Percentiles rank a stretch among this genome's conserved stretches.
Evolutionary conservation across 2,329 filamentous ascomycete genomes (phyloP).

Genomic region (Stemphylium vesicarium): DNA sequence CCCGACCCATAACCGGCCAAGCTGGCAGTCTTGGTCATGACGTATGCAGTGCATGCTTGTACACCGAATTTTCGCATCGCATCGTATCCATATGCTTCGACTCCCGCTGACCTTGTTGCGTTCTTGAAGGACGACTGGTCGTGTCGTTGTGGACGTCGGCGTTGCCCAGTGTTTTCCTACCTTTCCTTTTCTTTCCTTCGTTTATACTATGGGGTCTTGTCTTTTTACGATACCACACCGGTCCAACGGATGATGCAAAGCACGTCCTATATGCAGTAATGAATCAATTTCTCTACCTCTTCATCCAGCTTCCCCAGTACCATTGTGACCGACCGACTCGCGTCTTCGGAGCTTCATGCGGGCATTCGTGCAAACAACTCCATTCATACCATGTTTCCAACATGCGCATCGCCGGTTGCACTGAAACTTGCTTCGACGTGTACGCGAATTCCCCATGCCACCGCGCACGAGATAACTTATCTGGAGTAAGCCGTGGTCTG

Average conservation of each 20-base stretch:
- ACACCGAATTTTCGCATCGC: background rate
- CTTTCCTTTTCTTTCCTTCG: background rate
- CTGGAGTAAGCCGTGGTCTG: too few species aligned
- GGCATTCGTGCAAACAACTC: too few species aligned
- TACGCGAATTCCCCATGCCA: too few species aligned
- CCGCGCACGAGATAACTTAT: too few species aligned
- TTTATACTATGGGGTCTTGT: background rate
- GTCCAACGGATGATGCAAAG: background rate
- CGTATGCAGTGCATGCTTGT: background rate
- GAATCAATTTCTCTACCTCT: background rate
- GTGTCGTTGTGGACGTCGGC: background rate
- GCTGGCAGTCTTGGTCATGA: slow-evolving; percentile 21
- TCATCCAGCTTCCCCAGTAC: too few species aligned
- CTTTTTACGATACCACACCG: slow-evolving; percentile 1
- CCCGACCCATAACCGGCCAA: slow-evolving; percentile 5
- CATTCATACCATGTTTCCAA: too few species aligned
- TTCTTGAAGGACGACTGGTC: background rate
- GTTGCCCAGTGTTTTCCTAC: background rate
- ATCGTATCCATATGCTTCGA: background rate
- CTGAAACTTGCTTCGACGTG: too few species aligned
- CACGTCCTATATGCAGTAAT: background rate
- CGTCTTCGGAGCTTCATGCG: too few species aligned
- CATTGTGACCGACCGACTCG: too few species aligned
- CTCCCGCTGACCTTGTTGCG: background rate
- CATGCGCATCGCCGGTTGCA: too few species aligned